These are phyloP conservation scores for Tetrapisispora fleetii DNA, from an alignment of 805 yeast species.

Conservation along the genomic window DNA sequence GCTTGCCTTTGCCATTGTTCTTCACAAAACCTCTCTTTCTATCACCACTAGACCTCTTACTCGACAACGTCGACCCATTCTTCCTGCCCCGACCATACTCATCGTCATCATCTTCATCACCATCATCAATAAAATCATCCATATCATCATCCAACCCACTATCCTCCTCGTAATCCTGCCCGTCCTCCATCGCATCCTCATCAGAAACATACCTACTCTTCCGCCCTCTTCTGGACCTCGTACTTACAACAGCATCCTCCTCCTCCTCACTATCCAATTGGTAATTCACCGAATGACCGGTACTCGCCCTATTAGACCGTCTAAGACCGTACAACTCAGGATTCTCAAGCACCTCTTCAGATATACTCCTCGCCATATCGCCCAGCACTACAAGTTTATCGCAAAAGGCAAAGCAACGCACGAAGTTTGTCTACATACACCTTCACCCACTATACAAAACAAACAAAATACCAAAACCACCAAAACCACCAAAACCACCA, in stretches of 20 bases:
- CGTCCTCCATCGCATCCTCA: slow-evolving; percentile 18
- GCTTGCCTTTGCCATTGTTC: slow-evolving; percentile 7
- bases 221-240: slow-evolving; percentile 6
- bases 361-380: slow-evolving; percentile 26
- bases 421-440: no score
- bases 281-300: slow-evolving; percentile 23
- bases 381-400: background rate
- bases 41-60: background rate
- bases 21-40: background rate
- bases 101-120: slow-evolving; percentile 15
- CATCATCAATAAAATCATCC: slow-evolving; percentile 21
- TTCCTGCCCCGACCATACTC: slow-evolving; percentile 12
- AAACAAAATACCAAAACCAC: no score
- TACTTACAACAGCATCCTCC: slow-evolving; percentile 22
- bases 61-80: background rate
- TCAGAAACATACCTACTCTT: slow-evolving; percentile 19
- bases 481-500: no score
- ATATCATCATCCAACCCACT: slow-evolving; percentile 7
- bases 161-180: slow-evolving; percentile 20
- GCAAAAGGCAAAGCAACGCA: background rate
- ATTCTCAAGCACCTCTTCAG: slow-evolving; percentile 50
- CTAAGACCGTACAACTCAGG: slow-evolving; percentile 82
- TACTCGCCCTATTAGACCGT: slow-evolving; percentile 57
- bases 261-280: slow-evolving; percentile 19
- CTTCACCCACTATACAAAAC: no score